Base-by-base conservation (phyloP, 2,329 filamentous ascomycete genomes). In the Neobulgaria alba region DNA sequence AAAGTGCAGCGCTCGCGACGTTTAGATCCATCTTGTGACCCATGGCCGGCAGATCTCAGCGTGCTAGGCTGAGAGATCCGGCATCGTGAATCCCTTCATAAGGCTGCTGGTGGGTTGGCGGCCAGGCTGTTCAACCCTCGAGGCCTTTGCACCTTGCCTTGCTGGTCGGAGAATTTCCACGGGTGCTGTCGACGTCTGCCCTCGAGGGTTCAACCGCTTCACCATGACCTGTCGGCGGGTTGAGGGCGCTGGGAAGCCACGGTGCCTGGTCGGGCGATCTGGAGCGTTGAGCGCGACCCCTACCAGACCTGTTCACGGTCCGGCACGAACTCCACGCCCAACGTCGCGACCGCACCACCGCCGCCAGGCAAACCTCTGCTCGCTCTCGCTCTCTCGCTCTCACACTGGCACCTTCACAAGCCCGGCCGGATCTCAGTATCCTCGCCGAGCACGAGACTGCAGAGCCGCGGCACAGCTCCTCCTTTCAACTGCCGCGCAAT, bases 41-140 rank as follows among this genome's bases (percentile, higher is more conserved):
- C 51, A 49, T 54, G 51, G 34, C 47, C 47, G 47, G 46, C 42
- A 51, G 43, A 49, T 49, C 33, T 36, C 33, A 33, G 32, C 43
- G 7, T 45, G 30, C 43, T 42, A 45, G 43, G 41, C 45, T 41
- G 36, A 45, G 46, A 29, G 44, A 31, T 33, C 47, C 50, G 46
- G 51, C 48, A 49, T 51, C 49, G 51, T 51, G 49, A 53, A 51
- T 26, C 47, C 45, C 48, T 49, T 50, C 51, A 46, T 46, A 49
- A 47, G 49, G 48, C 45, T 46, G 42, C 39, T 38, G 14, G 23
- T 26, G 23, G 23, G 23, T 12, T 26, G 23, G 23, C 23, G 23
- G 23, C 23, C 12, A 12, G 23, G 33, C 33, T 39, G 31, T 29
- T 45, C 33, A 38, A 47, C 50, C 50, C 48, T 53, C 47, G 46